A percentile compares a stretch with the other conserved stretches of the same genome.
phyloP scores from a whole-genome alignment of 2,329 filamentous ascomycete species.

The Neophaeococcomyces aloes region DNA sequence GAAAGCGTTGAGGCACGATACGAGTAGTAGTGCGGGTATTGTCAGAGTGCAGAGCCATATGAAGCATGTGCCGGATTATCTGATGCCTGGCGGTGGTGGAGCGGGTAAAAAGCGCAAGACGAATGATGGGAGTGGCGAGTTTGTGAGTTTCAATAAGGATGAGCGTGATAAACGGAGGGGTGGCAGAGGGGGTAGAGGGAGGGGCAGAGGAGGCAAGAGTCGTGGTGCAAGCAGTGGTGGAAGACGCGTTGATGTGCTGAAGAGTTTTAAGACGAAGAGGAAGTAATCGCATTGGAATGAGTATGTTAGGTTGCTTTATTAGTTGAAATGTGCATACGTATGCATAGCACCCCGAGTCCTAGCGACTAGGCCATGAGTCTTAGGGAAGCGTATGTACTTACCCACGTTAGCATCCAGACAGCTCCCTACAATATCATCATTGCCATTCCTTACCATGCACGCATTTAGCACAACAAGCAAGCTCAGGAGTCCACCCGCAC shows the following conservation, averaged over 20 bases:
- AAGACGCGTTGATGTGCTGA: constrained; percentile 73
- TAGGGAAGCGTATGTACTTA: no score
- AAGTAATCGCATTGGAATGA: constrained; percentile 2
- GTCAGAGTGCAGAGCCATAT: constrained; percentile 79
- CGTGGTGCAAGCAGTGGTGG: constrained; percentile 41
- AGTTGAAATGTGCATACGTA: no score
- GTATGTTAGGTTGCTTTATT: no score
- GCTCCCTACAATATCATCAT: no score
- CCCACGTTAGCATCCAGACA: no score
- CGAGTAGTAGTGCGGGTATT: constrained; percentile 58
- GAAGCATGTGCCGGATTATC: constrained; percentile 87
- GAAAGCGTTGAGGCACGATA: constrained; percentile 78
- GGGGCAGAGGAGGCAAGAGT: constrained; percentile 34
- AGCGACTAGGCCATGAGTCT: no score
- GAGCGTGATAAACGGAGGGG: constrained; percentile 31
- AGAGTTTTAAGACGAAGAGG: constrained; percentile 64
- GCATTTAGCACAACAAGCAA: no score
- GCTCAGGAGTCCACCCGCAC: no score
- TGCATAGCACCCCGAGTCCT: no score
- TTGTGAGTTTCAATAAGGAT: constrained; percentile 42
- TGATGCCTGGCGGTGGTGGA: constrained; percentile 66
- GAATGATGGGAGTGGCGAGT: constrained; percentile 65
- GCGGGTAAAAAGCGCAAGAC: constrained; percentile 57
- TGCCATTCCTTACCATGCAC: no score
- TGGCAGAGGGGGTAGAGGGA: constrained; percentile 27